phyloP scores from a whole-genome alignment of 2,329 filamentous ascomycete species.

The Aspergillus spinulosporus region DNA sequence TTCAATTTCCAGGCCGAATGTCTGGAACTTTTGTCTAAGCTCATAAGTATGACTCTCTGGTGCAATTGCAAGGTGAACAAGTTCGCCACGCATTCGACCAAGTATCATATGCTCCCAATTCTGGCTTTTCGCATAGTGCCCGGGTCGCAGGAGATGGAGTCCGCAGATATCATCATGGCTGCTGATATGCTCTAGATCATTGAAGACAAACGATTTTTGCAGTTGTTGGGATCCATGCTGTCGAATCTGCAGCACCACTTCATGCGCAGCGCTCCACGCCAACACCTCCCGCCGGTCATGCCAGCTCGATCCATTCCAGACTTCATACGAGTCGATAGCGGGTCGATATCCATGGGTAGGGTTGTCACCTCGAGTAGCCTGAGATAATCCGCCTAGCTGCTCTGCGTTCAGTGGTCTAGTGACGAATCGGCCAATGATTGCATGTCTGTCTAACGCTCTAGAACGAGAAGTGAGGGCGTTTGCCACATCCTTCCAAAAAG shows the following conservation, averaged over 20 bases:
- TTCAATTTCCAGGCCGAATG: slow-evolving; percentile 47
- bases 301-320: slow-evolving; percentile 50
- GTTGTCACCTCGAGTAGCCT: slow-evolving; percentile 48
- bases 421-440: slow-evolving; percentile 56
- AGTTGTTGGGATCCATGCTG: slow-evolving; percentile 39
- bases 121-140: slow-evolving; percentile 35
- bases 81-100: slow-evolving; percentile 57
- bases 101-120: slow-evolving; percentile 53
- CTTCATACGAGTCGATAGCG: slow-evolving; percentile 59
- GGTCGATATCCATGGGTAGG: slow-evolving; percentile 59
- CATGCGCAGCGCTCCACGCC: slow-evolving; percentile 61
- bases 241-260: slow-evolving; percentile 54
- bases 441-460: slow-evolving; percentile 58
- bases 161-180: slow-evolving; percentile 61
- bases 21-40: slow-evolving; percentile 45
- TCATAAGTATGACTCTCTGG: slow-evolving; percentile 30
- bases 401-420: slow-evolving; percentile 47
- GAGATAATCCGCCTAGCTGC: slow-evolving; percentile 32
- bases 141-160: slow-evolving; percentile 53
- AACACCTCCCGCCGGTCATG: slow-evolving; percentile 56
- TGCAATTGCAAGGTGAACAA: slow-evolving; percentile 44
- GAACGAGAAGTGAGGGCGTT: slow-evolving; percentile 58
- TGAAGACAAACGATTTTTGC: slow-evolving; percentile 54
- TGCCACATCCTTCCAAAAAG: slow-evolving; percentile 53
- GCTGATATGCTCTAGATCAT: slow-evolving; percentile 51